A percentile compares a stretch with the other conserved stretches of the same genome.
These are phyloP conservation scores for Rosa multiflora DNA, from an alignment of 306 rosid genomes.

Conservation along the genomic window DNA sequence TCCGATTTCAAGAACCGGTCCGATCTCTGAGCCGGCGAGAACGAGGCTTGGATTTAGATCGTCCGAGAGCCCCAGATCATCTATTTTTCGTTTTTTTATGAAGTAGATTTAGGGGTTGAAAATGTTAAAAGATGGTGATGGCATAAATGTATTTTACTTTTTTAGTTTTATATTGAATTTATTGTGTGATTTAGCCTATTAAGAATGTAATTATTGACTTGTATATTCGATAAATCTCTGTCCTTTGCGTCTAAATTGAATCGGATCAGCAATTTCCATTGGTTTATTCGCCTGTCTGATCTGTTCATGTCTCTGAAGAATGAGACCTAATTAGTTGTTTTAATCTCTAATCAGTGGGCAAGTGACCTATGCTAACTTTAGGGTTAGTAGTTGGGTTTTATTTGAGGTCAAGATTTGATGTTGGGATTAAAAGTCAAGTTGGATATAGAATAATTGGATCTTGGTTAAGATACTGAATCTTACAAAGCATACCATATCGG, in stretches of 20 bases:
- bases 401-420: not conserved
- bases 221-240: not conserved
- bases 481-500: not conserved
- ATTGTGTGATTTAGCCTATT: not conserved
- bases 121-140: not conserved
- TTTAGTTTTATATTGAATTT: not conserved
- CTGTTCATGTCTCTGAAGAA: not conserved
- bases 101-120: slow-evolving; percentile 16
- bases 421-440: not conserved
- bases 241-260: not conserved
- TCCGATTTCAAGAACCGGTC: slow-evolving; percentile 57
- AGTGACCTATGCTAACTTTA: not conserved
- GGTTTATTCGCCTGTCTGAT: not conserved
- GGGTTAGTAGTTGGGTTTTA: not conserved
- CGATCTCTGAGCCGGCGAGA: slow-evolving; percentile 38
- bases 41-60: not conserved
- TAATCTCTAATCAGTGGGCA: not conserved
- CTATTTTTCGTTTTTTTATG: not conserved
- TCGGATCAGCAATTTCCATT: not conserved
- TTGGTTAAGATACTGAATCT: not conserved
- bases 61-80: slow-evolving; percentile 1
- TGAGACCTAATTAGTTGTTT: not conserved
- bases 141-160: not conserved
- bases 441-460: slow-evolving; percentile 6
- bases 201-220: slow-evolving; percentile 18